Conservation (phyloP, 805 yeast genomes). For the Barnettozyma californica region DNA sequence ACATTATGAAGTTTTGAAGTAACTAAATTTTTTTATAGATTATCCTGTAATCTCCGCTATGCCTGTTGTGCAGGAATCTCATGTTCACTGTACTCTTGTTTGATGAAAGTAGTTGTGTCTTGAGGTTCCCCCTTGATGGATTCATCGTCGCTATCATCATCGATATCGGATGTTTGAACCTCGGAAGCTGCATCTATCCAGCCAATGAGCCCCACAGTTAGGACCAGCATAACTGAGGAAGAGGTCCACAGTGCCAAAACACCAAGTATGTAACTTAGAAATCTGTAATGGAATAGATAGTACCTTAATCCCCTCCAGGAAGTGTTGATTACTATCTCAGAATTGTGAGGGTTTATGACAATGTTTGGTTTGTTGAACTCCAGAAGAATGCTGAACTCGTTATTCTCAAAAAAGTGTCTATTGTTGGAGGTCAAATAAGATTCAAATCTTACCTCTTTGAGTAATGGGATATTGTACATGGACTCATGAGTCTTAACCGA, state of each 20-base stretch:
- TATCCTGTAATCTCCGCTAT: background rate
- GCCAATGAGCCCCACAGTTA: constrained; percentile 13
- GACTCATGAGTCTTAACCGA: constrained; percentile 5
- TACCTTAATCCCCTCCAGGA: constrained; percentile 23
- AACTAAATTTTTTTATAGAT: too few species aligned
- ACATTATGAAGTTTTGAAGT: background rate
- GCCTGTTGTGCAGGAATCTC: background rate
- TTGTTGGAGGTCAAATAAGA: constrained; percentile 9
- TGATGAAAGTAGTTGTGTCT: background rate
- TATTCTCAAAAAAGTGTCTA: constrained; percentile 2
- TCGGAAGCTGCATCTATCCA: constrained; percentile 13
- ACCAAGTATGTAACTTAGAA: constrained; percentile 21
- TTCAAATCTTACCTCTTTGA: constrained; percentile 12
- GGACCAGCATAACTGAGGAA: constrained; percentile 12
- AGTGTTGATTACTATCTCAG: constrained; percentile 14
- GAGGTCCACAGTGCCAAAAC: constrained; percentile 15
- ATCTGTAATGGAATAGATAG: constrained; percentile 21
- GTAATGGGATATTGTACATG: constrained; percentile 8
- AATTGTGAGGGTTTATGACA: constrained; percentile 16
- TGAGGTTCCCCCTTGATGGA: background rate
- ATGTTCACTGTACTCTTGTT: background rate
- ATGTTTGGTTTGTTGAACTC: constrained; percentile 21
- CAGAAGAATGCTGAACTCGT: constrained; percentile 15
- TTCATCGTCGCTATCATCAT: background rate
- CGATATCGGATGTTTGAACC: constrained; percentile 2